Evolutionary conservation across 495 filamentous ascomycete species (phyloP).

Genomic region (Xylaria intraflava): DNA sequence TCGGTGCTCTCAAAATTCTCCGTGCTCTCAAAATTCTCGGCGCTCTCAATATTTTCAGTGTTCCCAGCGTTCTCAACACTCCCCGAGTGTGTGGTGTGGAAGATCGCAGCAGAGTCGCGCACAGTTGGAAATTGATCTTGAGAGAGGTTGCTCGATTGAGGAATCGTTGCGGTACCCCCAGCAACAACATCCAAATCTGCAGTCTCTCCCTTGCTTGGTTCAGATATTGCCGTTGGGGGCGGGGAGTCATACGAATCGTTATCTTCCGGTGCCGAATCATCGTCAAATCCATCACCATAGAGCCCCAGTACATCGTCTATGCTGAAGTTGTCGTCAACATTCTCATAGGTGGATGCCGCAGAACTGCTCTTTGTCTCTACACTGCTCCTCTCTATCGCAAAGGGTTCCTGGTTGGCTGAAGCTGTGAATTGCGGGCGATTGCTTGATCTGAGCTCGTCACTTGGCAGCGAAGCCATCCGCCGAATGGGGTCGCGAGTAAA

Average conservation of each 20-base stretch:
- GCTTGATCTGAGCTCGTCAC: conserved; percentile 60
- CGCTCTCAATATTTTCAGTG: neutral
- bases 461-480: conserved; percentile 35
- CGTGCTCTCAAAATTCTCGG: neutral
- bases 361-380: conserved; percentile 75
- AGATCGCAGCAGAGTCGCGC: conserved; percentile 36
- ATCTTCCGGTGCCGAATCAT: conserved; percentile 42
- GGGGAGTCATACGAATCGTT: conserved; percentile 20
- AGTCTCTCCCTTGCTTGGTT: conserved; percentile 27
- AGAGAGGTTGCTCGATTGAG: conserved; percentile 18
- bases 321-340: conserved; percentile 66
- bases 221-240: conserved; percentile 27
- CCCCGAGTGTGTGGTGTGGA: conserved; percentile 21
- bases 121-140: conserved; percentile 15
- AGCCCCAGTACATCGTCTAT: conserved; percentile 91
- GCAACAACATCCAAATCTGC: conserved; percentile 41
- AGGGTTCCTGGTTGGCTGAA: conserved; percentile 62
- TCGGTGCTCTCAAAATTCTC: neutral
- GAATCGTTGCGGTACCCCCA: conserved; percentile 19
- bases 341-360: conserved; percentile 54
- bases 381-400: conserved; percentile 74
- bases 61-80: neutral
- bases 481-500: conserved; percentile 34
- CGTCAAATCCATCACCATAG: conserved; percentile 79
- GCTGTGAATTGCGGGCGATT: conserved; percentile 60